These are phyloP conservation scores for Pelagophyceae sp. DNA, from an alignment of 352 stramenopile genomes.

Conservation along the genomic window DNA sequence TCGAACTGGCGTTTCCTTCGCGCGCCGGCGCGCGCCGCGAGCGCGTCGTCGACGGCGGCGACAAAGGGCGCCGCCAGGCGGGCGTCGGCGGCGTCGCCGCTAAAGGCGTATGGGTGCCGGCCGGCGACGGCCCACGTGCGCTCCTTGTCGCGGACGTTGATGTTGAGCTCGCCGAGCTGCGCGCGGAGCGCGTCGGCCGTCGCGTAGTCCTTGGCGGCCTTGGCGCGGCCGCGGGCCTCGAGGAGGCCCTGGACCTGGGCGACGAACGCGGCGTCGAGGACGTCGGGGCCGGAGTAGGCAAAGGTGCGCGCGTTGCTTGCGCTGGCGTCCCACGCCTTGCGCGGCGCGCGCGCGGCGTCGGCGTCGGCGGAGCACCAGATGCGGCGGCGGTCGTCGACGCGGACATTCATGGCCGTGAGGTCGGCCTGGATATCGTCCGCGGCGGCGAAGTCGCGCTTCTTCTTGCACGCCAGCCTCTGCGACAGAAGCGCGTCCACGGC, in stretches of 20 bases:
- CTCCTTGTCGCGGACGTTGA: constrained; percentile 26
- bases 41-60: constrained; percentile 19
- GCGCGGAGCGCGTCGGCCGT: constrained; percentile 3
- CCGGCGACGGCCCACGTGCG: constrained; percentile 17
- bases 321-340: not conserved
- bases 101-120: not conserved
- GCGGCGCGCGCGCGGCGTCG: constrained; percentile 16
- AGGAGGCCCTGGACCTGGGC: constrained; percentile 28
- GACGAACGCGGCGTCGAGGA: not conserved
- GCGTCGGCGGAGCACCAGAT: constrained; percentile 48
- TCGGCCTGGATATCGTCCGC: constrained; percentile 25
- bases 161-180: constrained; percentile 32
- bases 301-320: not conserved
- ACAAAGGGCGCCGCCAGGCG: constrained; percentile 23
- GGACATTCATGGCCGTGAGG: not conserved
- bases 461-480: not conserved
- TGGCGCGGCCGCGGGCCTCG: constrained; percentile 36
- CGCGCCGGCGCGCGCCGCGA: constrained; percentile 33
- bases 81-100: constrained; percentile 24
- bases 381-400: constrained; percentile 44
- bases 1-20: constrained; percentile 28
- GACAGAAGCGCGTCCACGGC: not conserved
- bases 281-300: not conserved
- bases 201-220: constrained; percentile 38
- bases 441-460: not conserved